Evolutionary conservation across 169 alveolate genomes (phyloP).

Genomic region (Miamiensis avidus): DNA sequence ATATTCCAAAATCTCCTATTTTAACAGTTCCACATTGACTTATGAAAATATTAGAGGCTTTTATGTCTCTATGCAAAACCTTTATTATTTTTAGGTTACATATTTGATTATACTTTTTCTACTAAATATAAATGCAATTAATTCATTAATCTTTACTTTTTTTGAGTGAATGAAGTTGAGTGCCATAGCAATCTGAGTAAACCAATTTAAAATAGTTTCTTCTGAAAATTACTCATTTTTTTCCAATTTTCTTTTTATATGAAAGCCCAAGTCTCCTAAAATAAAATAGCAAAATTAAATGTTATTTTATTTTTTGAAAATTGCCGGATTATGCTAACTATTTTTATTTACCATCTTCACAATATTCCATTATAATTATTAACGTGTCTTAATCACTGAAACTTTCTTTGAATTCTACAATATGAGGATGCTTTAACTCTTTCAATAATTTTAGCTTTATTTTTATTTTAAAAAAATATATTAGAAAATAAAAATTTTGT

Average conservation of each 20-base stretch:
- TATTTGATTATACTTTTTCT: no score
- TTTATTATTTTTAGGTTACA: no score
- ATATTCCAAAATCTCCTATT: conserved; percentile 86
- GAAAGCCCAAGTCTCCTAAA: conserved; percentile 75
- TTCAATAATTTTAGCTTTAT: conserved; percentile 52
- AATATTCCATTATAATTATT: conserved; percentile 85
- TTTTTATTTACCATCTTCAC: conserved; percentile 63
- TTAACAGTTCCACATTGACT: conserved; percentile 78
- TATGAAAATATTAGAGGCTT: conserved; percentile 82
- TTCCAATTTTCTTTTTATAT: conserved; percentile 60
- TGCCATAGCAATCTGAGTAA: conserved; percentile 79
- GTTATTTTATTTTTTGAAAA: conserved; percentile 40
- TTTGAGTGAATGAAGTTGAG: conserved; percentile 81
- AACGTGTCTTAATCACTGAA: conserved; percentile 72
- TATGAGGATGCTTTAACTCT: conserved; percentile 79
- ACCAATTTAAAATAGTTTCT: conserved; percentile 82
- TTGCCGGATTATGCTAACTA: conserved; percentile 27
- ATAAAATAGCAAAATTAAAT: not conserved
- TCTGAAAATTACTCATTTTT: conserved; percentile 73
- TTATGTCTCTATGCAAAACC: conserved; percentile 87
- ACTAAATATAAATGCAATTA: no score
- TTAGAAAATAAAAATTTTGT: not conserved
- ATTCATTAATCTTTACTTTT: no score
- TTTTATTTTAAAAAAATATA: no score
- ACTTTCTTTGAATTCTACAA: conserved; percentile 77